Percentiles rank a stretch among this genome's conserved stretches.
phyloP scores from a whole-genome alignment of 345 rosid species.

The Populus pruinosa region DNA sequence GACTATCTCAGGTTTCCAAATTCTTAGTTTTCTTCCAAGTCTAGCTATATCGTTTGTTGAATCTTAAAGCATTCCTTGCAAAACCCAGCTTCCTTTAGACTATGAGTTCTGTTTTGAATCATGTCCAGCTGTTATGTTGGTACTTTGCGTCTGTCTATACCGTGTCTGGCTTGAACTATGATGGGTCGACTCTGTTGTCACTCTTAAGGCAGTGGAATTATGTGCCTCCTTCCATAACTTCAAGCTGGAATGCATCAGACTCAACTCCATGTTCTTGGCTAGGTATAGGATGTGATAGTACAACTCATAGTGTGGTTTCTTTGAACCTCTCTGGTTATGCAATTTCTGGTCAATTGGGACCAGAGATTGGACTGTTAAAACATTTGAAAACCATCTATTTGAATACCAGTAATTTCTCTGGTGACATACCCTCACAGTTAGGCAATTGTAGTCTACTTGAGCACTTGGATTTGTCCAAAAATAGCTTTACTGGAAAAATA shows the following conservation, averaged over 20 bases:
- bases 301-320: conserved; percentile 24
- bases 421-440: conserved; percentile 28
- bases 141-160: too few species aligned
- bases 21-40: too few species aligned
- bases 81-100: too few species aligned
- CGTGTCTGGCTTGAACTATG: neutral
- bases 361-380: conserved; percentile 43
- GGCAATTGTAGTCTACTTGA: conserved; percentile 48
- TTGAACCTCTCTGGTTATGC: conserved; percentile 41
- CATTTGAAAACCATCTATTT: conserved; percentile 42
- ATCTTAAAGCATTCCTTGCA: too few species aligned
- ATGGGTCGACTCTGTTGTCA: conserved; percentile 1
- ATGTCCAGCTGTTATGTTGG: too few species aligned
- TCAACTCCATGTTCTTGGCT: conserved; percentile 10
- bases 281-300: conserved; percentile 2
- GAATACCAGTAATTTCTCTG: conserved; percentile 43
- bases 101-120: too few species aligned
- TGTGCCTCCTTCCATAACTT: conserved; percentile 3
- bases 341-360: conserved; percentile 54
- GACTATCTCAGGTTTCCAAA: too few species aligned
- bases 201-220: neutral
- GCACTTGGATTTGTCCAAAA: conserved; percentile 28
- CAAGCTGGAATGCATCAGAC: conserved; percentile 11
- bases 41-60: too few species aligned
- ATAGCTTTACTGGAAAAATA: neutral